Base-by-base conservation (phyloP, 495 filamentous ascomycete species). In the Saxispiralis lemnorum region DNA sequence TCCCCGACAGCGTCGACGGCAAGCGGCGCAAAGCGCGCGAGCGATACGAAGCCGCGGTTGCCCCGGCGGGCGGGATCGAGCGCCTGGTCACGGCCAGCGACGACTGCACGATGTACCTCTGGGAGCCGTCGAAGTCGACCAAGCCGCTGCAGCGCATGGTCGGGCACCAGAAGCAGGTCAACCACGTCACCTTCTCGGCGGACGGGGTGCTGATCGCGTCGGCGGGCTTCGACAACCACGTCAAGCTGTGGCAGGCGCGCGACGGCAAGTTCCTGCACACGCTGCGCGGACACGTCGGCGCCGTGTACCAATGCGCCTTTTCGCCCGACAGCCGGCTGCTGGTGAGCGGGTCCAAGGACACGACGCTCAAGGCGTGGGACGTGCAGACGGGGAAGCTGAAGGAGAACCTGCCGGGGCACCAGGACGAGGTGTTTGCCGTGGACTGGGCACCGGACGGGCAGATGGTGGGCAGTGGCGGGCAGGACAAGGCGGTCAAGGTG, bases 41-140 rank as follows among this genome's bases (percentile, higher is more conserved):
- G 51, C 73, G 85, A n/a, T 96, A 87, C 51, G 81, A 84, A 52
- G 85, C 87, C 6, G 87, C 87, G 7, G 88, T 72, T 11, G 68
- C 85, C 31, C 71, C 78, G 31, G 81, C 80, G 40, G 75, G 79
- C 52, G 70, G 89, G 31, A 73, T 81, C 2, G 89, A 99, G 62
- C 75, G 85, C 15, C 65, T 95, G 2, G 85, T 93, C 2, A 86
- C 84, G 1, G 92, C 88, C 1, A 81, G 76, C 54, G 89, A 99
- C 53, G 92, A 99, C 56, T 89, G 83, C 63, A 96, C 89, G 6
- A 89, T 96, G 69, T 94, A 81, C 55, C 72, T 99, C 38, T 99
- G 92, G 92, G 81, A 92, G 28, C 92, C 92, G 0, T 68, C 73
- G 14, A 69, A 61, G 41, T 77, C 79, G 14, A 81, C 64, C 14